These are phyloP conservation scores for Pittosporum tobira DNA, from an alignment of 129 eudicot genomes.

Conservation along the genomic window DNA sequence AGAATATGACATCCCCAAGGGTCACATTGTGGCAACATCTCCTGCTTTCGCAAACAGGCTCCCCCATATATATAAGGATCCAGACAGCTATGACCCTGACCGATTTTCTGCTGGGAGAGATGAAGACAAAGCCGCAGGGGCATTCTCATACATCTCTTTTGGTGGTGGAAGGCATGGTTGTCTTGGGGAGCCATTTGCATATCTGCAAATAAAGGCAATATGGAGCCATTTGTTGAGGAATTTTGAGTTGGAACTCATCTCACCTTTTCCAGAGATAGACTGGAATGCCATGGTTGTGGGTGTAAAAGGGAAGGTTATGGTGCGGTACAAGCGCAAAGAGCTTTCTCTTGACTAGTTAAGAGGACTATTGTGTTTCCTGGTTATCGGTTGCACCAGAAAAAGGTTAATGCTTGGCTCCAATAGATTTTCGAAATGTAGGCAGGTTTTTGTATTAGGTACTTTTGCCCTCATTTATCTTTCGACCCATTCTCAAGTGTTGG, in stretches of 20 bases:
- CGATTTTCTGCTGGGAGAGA: constrained; percentile 75
- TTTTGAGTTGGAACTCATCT: constrained; percentile 71
- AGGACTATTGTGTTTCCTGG: no score
- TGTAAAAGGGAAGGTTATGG: constrained; percentile 94
- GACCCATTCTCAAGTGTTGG: no score
- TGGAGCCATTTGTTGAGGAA: constrained; percentile 94
- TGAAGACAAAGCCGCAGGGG: constrained; percentile 85
- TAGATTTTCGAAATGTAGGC: not conserved
- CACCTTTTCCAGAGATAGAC: constrained; percentile 91
- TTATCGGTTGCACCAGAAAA: no score
- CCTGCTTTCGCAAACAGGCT: constrained; percentile 88
- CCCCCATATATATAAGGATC: constrained; percentile 71
- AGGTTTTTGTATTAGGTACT: not conserved
- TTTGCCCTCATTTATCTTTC: no score
- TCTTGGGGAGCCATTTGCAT: constrained; percentile 92
- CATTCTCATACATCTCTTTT: constrained; percentile 84
- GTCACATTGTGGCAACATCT: constrained; percentile 89
- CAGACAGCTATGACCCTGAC: constrained; percentile 84
- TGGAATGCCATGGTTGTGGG: constrained; percentile 99
- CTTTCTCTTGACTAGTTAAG: constrained; percentile 10
- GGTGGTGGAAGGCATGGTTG: constrained; percentile 99
- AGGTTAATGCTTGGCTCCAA: not conserved
- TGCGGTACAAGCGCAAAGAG: constrained; percentile 66
- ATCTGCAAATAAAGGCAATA: constrained; percentile 82
- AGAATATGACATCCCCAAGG: constrained; percentile 85